Base-by-base conservation (phyloP, 2,329 filamentous ascomycete species). In the Ramichloridium luteum region DNA sequence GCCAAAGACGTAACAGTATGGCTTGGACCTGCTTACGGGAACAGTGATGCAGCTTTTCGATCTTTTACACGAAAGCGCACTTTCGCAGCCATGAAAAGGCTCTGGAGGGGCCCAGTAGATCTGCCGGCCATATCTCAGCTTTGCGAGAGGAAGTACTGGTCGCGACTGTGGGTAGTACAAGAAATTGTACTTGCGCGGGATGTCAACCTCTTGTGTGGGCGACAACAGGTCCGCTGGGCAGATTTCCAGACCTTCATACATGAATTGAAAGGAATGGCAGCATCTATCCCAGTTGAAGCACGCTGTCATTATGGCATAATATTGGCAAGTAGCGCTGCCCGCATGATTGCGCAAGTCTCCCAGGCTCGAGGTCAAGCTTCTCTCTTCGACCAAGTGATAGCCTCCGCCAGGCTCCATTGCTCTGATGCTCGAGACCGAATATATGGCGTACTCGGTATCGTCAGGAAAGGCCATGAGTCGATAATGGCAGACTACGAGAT, bases 141-240 rank as follows among this genome's bases (percentile, higher is more conserved):
- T 9, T 37, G 31, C 14, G 22, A 31, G 18, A n/a, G 35, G 14
- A 8, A 12, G 4, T 37, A 37, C 31, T 37, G 35, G 35, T 31
- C 27, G 8, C 18, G 35, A 6, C 27, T 37, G 5, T 34, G 35
- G 35, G 25, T 37, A 9, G 13, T 34, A 5, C 35, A 37, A 25
- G 35, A 34, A 16, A 10, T 34, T n/a, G 35, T 18, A 3, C 31
- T 27, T 16, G 35, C 35, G 5, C 23, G 18, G 12, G 13, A 18
- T n/a, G 23, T 16, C 2, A 3, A 31, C 4, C 9, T 34, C 9
- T 12, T 34, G 12, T 37, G 35, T 31, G 31, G 35, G 10, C 12
- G 10, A 5, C 12, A 28, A 9, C 16, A 18, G n/a, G 25, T 18
- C 5, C 14, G 25, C 4, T 33, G 23, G 31, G 10, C n/a, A 4